Conservation (phyloP, 441 rosid genomes). For the Erodium moschatum region DNA sequence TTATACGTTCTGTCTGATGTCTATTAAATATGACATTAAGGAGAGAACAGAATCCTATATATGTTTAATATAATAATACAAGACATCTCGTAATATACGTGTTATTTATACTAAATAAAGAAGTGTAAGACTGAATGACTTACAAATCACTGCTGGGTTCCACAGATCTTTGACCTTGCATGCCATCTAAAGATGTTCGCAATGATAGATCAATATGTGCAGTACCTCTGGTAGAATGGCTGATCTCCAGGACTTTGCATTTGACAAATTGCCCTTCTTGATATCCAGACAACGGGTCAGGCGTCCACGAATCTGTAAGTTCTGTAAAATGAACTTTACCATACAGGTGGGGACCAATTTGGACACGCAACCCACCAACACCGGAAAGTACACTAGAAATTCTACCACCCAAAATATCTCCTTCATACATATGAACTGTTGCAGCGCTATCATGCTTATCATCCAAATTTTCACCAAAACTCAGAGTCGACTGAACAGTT, state of each 20-base stretch:
- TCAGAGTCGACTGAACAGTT: constrained; percentile 22
- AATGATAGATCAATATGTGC: constrained; percentile 70
- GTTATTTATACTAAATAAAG: neutral
- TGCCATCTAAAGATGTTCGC: constrained; percentile 56
- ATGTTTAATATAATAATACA: neutral
- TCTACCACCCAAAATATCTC: constrained; percentile 79
- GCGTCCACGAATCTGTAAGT: constrained; percentile 59
- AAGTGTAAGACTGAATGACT: constrained; percentile 23
- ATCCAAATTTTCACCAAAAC: constrained; percentile 23
- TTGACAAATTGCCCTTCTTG: constrained; percentile 80
- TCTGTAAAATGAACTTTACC: constrained; percentile 92
- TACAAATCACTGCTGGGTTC: constrained; percentile 42
- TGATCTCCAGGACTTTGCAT: constrained; percentile 82
- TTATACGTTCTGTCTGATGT: neutral
- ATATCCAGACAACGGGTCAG: constrained; percentile 64
- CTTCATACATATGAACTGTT: constrained; percentile 51
- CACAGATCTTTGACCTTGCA: constrained; percentile 33
- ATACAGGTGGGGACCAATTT: constrained; percentile 66
- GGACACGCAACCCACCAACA: constrained; percentile 78
- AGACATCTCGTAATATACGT: neutral
- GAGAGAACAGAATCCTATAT: neutral
- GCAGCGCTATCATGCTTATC: constrained; percentile 24
- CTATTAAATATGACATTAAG: neutral
- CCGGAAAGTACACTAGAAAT: constrained; percentile 66
- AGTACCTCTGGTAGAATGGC: constrained; percentile 53